Conservation (phyloP, 148 eudicot genomes). For the Diospyros kaki region DNA sequence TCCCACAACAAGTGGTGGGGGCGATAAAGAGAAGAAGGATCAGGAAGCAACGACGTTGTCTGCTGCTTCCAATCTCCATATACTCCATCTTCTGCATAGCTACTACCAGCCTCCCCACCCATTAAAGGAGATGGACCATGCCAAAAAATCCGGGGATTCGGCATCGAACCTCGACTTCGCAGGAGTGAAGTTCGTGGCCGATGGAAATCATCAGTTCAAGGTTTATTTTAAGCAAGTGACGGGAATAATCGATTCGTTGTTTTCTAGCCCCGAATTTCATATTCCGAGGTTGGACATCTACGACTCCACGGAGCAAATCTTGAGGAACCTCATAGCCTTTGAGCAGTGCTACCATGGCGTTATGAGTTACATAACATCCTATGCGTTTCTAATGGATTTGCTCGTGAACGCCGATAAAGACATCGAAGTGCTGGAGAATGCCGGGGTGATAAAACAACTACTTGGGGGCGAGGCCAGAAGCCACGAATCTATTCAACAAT, state of each 20-base stretch:
- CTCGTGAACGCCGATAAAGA: not conserved
- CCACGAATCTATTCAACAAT: not conserved
- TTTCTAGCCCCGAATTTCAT: not conserved
- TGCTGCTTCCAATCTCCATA: no score
- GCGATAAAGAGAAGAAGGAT: not conserved
- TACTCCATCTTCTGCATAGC: not conserved
- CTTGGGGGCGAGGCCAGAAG: not conserved
- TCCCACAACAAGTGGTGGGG: not conserved
- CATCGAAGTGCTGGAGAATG: not conserved
- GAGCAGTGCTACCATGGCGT: not conserved
- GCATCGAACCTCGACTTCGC: not conserved
- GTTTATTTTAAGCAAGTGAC: not conserved
- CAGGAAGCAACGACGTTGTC: not conserved
- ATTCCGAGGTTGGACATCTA: not conserved
- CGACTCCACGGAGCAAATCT: not conserved
- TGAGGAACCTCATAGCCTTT: not conserved
- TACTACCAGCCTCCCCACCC: no score
- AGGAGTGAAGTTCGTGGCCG: not conserved
- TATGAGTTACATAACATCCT: not conserved
- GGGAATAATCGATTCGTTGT: not conserved
- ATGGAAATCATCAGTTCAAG: not conserved
- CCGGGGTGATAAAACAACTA: not conserved
- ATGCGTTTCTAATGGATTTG: not conserved
- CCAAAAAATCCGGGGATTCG: not conserved
- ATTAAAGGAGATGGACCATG: no score